Evolutionary conservation across 2,329 filamentous ascomycete genomes (phyloP), one percentile per base, ranked within the genome.

Genomic region (Aspergillus fischeri): DNA sequence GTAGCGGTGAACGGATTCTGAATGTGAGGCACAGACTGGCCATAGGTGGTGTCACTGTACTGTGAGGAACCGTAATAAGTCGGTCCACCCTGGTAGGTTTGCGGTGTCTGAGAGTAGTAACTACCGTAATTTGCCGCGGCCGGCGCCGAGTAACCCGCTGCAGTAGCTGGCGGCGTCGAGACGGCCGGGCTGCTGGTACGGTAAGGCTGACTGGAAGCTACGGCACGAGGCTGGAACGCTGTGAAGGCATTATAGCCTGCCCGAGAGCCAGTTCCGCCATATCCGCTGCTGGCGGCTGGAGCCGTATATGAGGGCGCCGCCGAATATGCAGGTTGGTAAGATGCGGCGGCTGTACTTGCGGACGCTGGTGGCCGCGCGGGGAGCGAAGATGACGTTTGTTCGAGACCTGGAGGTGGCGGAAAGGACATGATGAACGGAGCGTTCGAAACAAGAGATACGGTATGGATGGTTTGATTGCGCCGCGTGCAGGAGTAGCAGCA

Each of bases 371-470:
- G 91, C 66, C 89, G 87, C 61, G 90, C 86, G 63, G 91, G 91
- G 42, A 95, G 87, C 65, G 88, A 90, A 69, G 72, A 83, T 70
- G 74, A 80, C 73, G 75, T 66, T 67, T 71, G 63, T 62, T 73
- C 77, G 61, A 84, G 78, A 83, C 89, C 89, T 91, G 90, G 88
- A 88, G 89, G 88, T 73, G 87, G 88, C 77, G 89, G 88, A 83
- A 91, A 91, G 78, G 89, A 88, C 90, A 93, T 93, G 79, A 80
- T 81, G 79, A 80, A 79, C 68, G 75, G 73, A 65, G 68, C 58
- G 71, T 68, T 70, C 75, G 70, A 70, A 63, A 20, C 62, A 68
- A 68, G 59, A 67, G 58, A 67, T 56, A 65, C 55, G 57, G 59
- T 66, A 61, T 66, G 59, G 61, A 65, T 66, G 59, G 52, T 60